phyloP scores from a whole-genome alignment of 495 filamentous ascomycete genomes.

The Daldinia loculata region DNA sequence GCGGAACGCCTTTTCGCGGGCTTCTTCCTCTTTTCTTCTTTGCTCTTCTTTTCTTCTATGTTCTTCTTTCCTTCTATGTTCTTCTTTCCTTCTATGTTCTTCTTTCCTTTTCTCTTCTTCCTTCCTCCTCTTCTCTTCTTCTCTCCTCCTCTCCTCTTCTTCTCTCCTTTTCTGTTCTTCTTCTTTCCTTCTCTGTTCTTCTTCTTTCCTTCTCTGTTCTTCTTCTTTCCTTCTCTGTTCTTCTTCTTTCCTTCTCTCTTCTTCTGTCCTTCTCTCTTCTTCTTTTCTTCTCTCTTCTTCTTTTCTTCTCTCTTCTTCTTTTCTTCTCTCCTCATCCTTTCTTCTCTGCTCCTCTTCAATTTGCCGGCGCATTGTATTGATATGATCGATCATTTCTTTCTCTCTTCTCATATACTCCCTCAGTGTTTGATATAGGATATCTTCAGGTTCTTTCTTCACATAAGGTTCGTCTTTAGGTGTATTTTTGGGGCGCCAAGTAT shows the following conservation, averaged over 20 bases:
- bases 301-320: no score
- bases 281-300: neutral
- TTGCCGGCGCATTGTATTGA: neutral
- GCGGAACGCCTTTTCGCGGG: conserved; percentile 7
- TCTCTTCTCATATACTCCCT: neutral
- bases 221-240: neutral
- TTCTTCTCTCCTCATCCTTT: neutral
- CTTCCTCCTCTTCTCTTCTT: neutral
- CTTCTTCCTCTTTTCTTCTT: neutral
- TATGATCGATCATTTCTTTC: neutral
- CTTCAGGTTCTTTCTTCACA: no score
- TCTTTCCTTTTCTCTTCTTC: neutral
- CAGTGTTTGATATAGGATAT: no score
- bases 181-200: neutral
- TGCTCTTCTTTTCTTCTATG: neutral
- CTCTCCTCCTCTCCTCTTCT: neutral
- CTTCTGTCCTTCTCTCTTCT: neutral
- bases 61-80: neutral
- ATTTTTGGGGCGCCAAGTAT: no score
- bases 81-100: neutral
- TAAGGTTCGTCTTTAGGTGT: no score
- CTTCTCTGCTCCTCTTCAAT: neutral
- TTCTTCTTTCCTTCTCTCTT: neutral
- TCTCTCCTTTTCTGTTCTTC: neutral
- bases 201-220: neutral